Conservation (phyloP, 2,329 filamentous ascomycete genomes). For the Graphilbum sp. region DNA sequence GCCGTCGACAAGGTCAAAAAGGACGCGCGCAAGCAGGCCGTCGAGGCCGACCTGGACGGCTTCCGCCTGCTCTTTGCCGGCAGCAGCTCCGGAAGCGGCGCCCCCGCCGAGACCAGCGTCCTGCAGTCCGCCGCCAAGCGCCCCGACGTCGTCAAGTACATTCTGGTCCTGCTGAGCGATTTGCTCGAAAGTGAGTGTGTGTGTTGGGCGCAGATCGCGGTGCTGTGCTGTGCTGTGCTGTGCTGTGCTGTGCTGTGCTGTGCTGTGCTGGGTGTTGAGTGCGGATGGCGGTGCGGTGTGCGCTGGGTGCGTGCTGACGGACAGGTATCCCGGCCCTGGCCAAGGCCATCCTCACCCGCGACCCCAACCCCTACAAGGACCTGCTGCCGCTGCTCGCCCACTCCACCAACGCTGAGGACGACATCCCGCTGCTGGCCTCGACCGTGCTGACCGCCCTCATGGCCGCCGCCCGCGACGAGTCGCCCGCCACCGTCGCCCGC, state of each 20-base stretch:
- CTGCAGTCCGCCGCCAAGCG: slow-evolving; percentile 75
- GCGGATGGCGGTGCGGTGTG: no score
- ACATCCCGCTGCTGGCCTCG: slow-evolving; percentile 78
- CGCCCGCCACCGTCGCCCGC: slow-evolving; percentile 45
- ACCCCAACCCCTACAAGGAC: slow-evolving; percentile 59
- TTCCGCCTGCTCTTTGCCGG: slow-evolving; percentile 74
- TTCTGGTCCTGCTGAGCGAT: slow-evolving; percentile 77
- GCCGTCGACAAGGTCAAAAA: slow-evolving; percentile 92
- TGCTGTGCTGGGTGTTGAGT: neutral
- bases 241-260: neutral
- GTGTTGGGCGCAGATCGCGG: neutral
- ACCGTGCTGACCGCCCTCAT: slow-evolving; percentile 73
- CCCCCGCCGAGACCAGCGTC: slow-evolving; percentile 36
- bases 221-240: neutral
- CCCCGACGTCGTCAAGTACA: slow-evolving; percentile 84
- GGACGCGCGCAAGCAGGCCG: slow-evolving; percentile 69
- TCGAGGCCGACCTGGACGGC: slow-evolving; percentile 63
- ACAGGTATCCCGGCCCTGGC: slow-evolving; percentile 45
- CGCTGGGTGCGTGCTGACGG: no score
- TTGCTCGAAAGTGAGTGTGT: slow-evolving; percentile 69
- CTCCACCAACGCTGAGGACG: slow-evolving; percentile 56
- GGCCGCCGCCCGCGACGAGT: slow-evolving; percentile 46
- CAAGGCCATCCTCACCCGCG: slow-evolving; percentile 55
- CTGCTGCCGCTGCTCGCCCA: slow-evolving; percentile 72
- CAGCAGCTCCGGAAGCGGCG: slow-evolving; percentile 55